Conservation (phyloP, 2,329 filamentous ascomycete species). For the Ceratocystis albifundus region DNA sequence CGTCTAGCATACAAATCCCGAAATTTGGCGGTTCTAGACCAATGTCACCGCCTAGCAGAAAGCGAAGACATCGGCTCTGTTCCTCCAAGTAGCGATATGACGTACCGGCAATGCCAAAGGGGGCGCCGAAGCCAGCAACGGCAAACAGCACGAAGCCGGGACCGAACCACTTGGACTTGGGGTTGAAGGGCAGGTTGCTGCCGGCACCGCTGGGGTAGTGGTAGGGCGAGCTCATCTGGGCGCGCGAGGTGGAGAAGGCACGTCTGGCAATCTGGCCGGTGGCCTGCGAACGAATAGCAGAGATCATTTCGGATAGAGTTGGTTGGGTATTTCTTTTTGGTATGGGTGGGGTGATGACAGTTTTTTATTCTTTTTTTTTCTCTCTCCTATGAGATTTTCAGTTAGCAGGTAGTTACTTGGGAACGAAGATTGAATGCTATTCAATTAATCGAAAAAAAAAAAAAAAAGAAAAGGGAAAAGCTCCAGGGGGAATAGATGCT, state of each 20-base stretch:
- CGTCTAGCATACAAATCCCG: not conserved
- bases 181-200: constrained; percentile 95
- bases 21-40: not conserved
- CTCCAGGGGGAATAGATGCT: too few species aligned
- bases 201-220: constrained; percentile 96
- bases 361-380: too few species aligned
- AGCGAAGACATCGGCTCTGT: not conserved
- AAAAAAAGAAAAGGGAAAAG: too few species aligned
- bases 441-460: too few species aligned
- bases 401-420: not conserved
- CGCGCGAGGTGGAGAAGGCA: constrained; percentile 83
- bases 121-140: constrained; percentile 45
- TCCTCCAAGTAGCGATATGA: constrained; percentile 25
- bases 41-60: not conserved
- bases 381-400: constrained; percentile 3
- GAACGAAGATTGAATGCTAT: not conserved
- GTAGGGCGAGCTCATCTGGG: constrained; percentile 80
- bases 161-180: constrained; percentile 74
- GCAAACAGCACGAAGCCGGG: constrained; percentile 69
- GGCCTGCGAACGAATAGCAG: constrained; percentile 50
- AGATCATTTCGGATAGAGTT: constrained; percentile 58
- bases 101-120: constrained; percentile 53
- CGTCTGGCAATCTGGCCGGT: constrained; percentile 62
- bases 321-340: not conserved
- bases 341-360: constrained; percentile 31